Evolutionary conservation across 1,139 yeast genomes (phyloP).

Genomic region (Lipomyces yarrowii): DNA sequence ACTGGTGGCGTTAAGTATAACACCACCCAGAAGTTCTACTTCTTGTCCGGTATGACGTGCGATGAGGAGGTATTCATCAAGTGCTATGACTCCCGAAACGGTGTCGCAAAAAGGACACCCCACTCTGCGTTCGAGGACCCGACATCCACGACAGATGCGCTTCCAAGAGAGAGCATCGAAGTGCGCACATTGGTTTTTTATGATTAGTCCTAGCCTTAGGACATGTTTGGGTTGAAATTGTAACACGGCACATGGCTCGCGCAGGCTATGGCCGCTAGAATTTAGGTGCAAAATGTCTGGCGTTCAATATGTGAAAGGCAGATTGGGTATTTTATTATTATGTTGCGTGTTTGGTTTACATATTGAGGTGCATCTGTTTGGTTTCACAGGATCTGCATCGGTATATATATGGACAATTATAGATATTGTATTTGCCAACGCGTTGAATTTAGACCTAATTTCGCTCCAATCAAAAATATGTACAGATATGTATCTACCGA

Average conservation of each 20-base stretch:
- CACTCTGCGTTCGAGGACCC: constrained; percentile 38
- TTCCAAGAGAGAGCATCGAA: constrained; percentile 37
- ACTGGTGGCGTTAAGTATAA: constrained; percentile 34
- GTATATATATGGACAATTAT: not conserved
- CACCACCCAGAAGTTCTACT: constrained; percentile 35
- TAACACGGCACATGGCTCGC: not conserved
- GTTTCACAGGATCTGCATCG: not conserved
- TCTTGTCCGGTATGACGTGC: constrained; percentile 32
- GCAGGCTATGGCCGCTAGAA: not conserved
- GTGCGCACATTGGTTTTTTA: constrained; percentile 36
- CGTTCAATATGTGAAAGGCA: not conserved
- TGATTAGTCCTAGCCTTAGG: constrained; percentile 6
- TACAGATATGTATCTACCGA: not conserved
- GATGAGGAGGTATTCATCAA: constrained; percentile 36
- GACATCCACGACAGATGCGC: constrained; percentile 29
- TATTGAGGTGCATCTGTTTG: not conserved
- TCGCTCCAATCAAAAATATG: not conserved
- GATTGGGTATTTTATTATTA: not conserved
- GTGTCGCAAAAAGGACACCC: constrained; percentile 35
- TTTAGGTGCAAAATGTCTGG: not conserved
- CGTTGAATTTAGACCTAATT: not conserved
- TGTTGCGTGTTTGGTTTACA: not conserved
- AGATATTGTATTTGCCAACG: not conserved
- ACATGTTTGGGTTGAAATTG: not conserved
- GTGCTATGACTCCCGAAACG: constrained; percentile 36